Base-by-base conservation (phyloP, 2,329 filamentous ascomycete species). In the Xylariaceae sp. region DNA sequence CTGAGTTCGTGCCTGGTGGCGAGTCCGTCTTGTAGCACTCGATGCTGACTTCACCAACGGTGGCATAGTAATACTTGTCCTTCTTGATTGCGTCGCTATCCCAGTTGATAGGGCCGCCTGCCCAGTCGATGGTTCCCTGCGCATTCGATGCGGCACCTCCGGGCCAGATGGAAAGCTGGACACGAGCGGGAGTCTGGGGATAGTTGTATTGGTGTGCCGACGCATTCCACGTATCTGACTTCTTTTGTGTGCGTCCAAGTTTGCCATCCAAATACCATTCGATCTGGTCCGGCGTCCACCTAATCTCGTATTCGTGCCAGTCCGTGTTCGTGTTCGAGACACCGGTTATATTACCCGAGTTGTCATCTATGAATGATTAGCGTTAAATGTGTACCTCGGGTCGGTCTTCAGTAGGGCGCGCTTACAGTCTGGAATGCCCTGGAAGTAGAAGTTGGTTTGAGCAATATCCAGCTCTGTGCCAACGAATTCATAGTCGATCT, bases 371-470 rank as follows among this genome's bases (percentile, higher is more conserved):
- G 11, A 11, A 18, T 53, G 66, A 45, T 73, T 32, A 58, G 59
- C 39, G 64, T 54, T 13, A 33, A 44, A 21, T 9, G 3, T 16
- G 16, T 21, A 7, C 16, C 7, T 18, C 10, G 4, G 10, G n/a
- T n/a, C 3, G 21, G 32, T 10, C 26, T 2, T 23, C 4, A 26
- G 10, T 11, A 35, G 10, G 24, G 21, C 70, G 18, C n/a, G 37
- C 90, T 79, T 79, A 96, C 91, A 97, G 72, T 93, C 81, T 32
- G 91, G 87, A 59, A 97, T 87, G 68, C 94, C 94, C 76, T 97
- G 92, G 77, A 88, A 97, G 76, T 97, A 99, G 79, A 86, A 99
- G 78, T 99, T 99, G 70, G 92, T 94, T 78, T 99, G 92, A 15
- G 88, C 90, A 58, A 81, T 83, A 40, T 78, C 69, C 58, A 96